Percentiles rank a stretch among this genome's conserved stretches.
These are phyloP conservation scores for Coemansia sp. DNA, from an alignment of 192 early-diverging fungal genomes.

Conservation along the genomic window DNA sequence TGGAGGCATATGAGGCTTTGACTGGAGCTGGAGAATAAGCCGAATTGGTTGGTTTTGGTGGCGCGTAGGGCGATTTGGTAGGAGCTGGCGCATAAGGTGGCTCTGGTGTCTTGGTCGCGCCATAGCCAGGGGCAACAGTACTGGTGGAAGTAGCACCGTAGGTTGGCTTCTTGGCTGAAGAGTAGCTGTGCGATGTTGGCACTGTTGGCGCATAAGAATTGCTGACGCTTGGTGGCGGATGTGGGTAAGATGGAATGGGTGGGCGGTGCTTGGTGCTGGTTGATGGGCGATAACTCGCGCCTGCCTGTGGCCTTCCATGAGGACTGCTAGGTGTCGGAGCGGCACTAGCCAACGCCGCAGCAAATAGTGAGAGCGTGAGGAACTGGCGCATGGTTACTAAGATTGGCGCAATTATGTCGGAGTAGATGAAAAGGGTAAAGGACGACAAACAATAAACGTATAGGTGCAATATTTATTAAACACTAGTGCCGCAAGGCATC, in stretches of 20 bases:
- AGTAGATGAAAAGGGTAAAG: neutral
- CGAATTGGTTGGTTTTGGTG: neutral
- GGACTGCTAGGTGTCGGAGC: neutral
- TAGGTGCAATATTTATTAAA: neutral
- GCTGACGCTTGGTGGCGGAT: neutral
- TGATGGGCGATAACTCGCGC: neutral
- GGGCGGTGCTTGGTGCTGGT: neutral
- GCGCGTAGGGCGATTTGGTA: neutral
- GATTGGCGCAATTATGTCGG: neutral
- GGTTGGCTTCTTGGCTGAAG: neutral
- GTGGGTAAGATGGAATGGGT: slow-evolving; percentile 4
- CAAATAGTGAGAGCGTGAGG: slow-evolving; percentile 34
- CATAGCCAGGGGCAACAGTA: slow-evolving; percentile 7
- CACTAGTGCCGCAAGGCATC: neutral
- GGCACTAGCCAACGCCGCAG: slow-evolving; percentile 25
- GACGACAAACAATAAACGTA: neutral
- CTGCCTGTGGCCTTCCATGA: neutral
- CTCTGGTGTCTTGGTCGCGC: neutral
- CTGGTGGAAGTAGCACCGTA: slow-evolving; percentile 4
- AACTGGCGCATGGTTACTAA: slow-evolving; percentile 17
- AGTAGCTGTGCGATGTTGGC: neutral
- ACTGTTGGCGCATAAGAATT: neutral
- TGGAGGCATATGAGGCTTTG: neutral
- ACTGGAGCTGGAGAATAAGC: neutral
- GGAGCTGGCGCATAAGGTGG: neutral